Conservation (phyloP, 108 stramenopile genomes). For the Stephanodiscus minutulus region DNA sequence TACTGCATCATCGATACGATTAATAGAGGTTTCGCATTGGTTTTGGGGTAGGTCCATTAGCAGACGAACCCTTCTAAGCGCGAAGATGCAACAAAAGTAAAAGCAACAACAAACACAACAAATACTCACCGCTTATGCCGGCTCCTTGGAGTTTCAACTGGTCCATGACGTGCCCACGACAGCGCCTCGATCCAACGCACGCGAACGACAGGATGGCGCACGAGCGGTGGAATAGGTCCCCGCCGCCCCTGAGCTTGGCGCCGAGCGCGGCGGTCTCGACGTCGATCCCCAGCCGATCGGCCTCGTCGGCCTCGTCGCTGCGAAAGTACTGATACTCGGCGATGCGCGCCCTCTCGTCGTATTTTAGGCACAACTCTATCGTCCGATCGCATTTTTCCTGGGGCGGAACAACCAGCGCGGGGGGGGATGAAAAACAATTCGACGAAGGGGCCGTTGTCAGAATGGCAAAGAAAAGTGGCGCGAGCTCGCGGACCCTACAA, state of each 20-base stretch:
- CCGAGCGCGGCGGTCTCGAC: slow-evolving; percentile 71
- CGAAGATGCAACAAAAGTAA: neutral
- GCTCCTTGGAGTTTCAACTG: slow-evolving; percentile 64
- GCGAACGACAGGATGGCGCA: slow-evolving; percentile 69
- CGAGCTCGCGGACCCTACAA: too few relatives aligned
- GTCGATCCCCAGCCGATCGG: slow-evolving; percentile 48
- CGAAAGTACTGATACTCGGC: slow-evolving; percentile 77
- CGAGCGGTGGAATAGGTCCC: slow-evolving; percentile 77
- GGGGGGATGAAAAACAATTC: too few relatives aligned
- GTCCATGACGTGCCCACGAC: slow-evolving; percentile 64
- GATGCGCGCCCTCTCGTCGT: slow-evolving; percentile 69
- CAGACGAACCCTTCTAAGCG: too few relatives aligned
- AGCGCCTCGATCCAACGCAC: slow-evolving; percentile 65
- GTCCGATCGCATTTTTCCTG: slow-evolving; percentile 75
- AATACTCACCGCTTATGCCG: slow-evolving; percentile 56
- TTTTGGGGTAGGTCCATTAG: too few relatives aligned
- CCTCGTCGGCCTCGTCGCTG: slow-evolving; percentile 60
- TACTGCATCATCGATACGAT: slow-evolving; percentile 3
- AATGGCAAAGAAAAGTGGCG: too few relatives aligned
- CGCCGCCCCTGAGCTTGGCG: slow-evolving; percentile 77
- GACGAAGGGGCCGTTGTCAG: too few relatives aligned
- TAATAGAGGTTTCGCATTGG: neutral
- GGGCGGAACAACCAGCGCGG: too few relatives aligned
- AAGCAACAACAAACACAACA: neutral
- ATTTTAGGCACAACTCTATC: slow-evolving; percentile 71